Evolutionary conservation across 495 filamentous ascomycete species (phyloP), one percentile per base, ranked within the genome.

Genomic region (Viridothelium virens): DNA sequence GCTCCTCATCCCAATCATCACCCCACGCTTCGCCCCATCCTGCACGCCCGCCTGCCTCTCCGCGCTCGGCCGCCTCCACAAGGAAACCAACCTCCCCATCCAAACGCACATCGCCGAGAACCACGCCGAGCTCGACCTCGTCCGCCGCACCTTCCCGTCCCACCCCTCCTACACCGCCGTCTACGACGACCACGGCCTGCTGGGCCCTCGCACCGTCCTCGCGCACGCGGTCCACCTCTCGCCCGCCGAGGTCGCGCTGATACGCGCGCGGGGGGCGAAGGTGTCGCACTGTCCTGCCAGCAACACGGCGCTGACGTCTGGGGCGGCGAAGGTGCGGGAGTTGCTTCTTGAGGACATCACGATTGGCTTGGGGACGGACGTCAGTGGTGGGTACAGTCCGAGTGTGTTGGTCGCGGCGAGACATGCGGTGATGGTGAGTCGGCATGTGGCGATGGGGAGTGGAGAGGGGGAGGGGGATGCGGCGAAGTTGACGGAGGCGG

Each of bases 21-120:
- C 94, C 0, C 94, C 94, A 0, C 84, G 94, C 18, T 98, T 98
- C 73, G 94, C 90, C 0, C 92, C 90, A 0, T 82, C 83, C 3
- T 97, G 94, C 70, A 83, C 85, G 0, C 65, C 74, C 0, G 76
- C 82, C 3, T 77, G 86, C 12, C 81, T 98, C 70, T 16, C 71
- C 3, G 74, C 69, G 0, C 84, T 97, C 1, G 92, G 87, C 31
- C 67, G 76, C 3, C 78, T 96, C 1, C 86, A 88, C 0, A 73
- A 74, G 9, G 79, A 84, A 38, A 83, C 82, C 12, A 74, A 77
- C 7, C 75, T 92, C 0, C 86, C 86, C 12, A 83, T 91, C 62
- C 94, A 98, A 77, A 98, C 94, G 1, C 94, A 98, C 77, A 88
- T 98, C 74, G 86, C 87, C 0, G 94, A 98, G 74, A 97, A 96